Percentiles rank a stretch among this genome's conserved stretches.
Conservation (phyloP, 2,329 filamentous ascomycete genomes). For the Arthrobotrys conoides region DNA sequence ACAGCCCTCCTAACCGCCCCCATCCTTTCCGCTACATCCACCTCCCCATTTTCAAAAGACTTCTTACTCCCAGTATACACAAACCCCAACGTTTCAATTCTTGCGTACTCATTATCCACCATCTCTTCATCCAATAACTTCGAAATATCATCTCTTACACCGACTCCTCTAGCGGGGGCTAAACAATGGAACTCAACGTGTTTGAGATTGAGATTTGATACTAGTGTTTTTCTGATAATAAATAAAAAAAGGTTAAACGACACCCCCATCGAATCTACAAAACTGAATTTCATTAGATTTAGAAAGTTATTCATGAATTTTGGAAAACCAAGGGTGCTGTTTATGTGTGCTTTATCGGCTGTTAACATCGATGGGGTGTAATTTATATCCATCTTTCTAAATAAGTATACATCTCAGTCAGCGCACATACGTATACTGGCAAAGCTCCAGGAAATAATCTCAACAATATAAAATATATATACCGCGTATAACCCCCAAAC, state of each 20-base stretch:
- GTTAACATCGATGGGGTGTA: background rate
- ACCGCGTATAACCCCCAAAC: background rate
- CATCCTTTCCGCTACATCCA: background rate
- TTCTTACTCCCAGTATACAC: background rate
- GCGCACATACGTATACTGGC: background rate
- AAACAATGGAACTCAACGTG: background rate
- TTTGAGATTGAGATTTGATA: background rate
- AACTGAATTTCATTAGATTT: background rate
- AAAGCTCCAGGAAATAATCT: no score
- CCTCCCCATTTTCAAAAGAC: background rate
- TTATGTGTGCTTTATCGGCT: background rate
- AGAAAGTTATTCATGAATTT: background rate
- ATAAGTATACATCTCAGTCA: no score
- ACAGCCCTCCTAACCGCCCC: background rate
- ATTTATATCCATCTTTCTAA: background rate
- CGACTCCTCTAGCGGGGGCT: background rate
- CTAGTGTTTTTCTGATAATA: background rate
- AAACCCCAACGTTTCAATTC: background rate
- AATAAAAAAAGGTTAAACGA: background rate
- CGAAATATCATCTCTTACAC: background rate
- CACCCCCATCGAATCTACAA: background rate
- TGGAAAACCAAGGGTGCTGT: background rate
- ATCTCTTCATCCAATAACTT: background rate
- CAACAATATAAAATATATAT: background rate
- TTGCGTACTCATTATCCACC: background rate